Evolutionary conservation across 2,329 filamentous ascomycete genomes (phyloP).

Genomic region (Phaeosphaeria sp.): DNA sequence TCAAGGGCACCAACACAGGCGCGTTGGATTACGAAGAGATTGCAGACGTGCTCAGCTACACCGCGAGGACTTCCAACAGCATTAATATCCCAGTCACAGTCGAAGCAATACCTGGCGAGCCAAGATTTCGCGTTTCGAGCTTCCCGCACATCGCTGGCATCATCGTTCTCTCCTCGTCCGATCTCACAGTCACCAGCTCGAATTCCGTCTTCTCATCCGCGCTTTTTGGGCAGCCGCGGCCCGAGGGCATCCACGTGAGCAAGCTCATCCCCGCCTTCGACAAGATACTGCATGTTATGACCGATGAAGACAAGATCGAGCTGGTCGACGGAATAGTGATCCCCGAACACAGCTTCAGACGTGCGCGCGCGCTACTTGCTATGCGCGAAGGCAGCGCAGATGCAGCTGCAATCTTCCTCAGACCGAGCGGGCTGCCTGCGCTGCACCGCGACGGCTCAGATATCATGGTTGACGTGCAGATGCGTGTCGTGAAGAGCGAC

Average conservation of each 20-base stretch:
- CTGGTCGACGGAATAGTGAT: conserved; percentile 95
- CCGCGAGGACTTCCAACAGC: conserved; percentile 77
- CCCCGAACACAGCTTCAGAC: conserved; percentile 92
- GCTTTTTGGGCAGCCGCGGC: conserved; percentile 85
- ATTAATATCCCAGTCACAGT: conserved; percentile 87
- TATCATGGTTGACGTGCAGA: conserved; percentile 93
- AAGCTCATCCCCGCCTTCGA: conserved; percentile 88
- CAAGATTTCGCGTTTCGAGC: conserved; percentile 84
- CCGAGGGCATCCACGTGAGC: conserved; percentile 80
- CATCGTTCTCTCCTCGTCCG: conserved; percentile 83
- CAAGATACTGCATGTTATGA: conserved; percentile 79
- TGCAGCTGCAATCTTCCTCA: conserved; percentile 75
- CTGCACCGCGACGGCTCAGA: conserved; percentile 90
- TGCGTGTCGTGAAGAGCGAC: conserved; percentile 93
- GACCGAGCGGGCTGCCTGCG: conserved; percentile 83
- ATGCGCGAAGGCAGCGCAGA: conserved; percentile 84
- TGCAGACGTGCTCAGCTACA: conserved; percentile 77
- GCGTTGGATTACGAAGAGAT: conserved; percentile 81
- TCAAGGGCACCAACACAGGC: conserved; percentile 73
- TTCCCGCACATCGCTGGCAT: conserved; percentile 98
- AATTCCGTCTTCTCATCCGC: conserved; percentile 95
- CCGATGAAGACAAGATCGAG: conserved; percentile 83
- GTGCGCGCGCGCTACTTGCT: conserved; percentile 83
- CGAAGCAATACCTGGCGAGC: conserved; percentile 71
- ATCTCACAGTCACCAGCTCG: conserved; percentile 83